Conservation (phyloP, 768 basidiomycete species). For the Jaapia argillacea region DNA sequence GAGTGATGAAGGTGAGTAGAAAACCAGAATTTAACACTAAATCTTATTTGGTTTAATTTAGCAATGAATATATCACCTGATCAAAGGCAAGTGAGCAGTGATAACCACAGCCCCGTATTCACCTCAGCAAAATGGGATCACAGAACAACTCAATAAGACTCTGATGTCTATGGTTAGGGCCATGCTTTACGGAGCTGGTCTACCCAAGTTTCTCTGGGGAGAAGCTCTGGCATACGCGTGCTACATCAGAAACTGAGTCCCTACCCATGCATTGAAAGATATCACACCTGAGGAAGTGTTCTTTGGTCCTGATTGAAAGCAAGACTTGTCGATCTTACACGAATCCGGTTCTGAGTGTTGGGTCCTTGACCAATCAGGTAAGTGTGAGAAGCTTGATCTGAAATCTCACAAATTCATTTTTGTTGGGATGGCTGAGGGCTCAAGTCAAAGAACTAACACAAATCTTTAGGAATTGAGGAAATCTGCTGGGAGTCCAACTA, state of each 20-base stretch:
- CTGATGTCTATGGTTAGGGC: conserved; percentile 8
- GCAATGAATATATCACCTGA: no score
- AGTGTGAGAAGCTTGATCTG: background rate
- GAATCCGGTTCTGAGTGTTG: conserved; percentile 12
- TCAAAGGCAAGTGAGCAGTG: no score
- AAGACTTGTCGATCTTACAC: conserved; percentile 11
- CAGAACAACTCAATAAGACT: conserved; percentile 15
- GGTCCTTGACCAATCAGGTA: conserved; percentile 1
- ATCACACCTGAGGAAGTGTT: conserved; percentile 15
- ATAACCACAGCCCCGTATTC: conserved; percentile 7
- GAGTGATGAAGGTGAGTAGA: no score
- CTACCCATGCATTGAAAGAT: conserved; percentile 7
- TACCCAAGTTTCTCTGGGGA: conserved; percentile 13
- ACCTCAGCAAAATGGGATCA: conserved; percentile 17
- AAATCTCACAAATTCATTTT: background rate
- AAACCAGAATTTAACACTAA: no score
- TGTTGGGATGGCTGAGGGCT: no score
- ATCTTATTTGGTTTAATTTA: no score
- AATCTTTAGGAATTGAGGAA: no score
- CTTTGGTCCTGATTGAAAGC: conserved; percentile 10
- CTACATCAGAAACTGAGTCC: conserved; percentile 12
- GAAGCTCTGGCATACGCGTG: conserved; percentile 10
- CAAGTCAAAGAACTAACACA: no score
- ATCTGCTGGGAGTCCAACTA: no score
- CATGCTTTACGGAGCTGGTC: conserved; percentile 8